Percentiles rank a stretch among this genome's conserved stretches.
Evolutionary conservation across 768 basidiomycete genomes (phyloP).

Genomic region (Steccherinum ochraceum): DNA sequence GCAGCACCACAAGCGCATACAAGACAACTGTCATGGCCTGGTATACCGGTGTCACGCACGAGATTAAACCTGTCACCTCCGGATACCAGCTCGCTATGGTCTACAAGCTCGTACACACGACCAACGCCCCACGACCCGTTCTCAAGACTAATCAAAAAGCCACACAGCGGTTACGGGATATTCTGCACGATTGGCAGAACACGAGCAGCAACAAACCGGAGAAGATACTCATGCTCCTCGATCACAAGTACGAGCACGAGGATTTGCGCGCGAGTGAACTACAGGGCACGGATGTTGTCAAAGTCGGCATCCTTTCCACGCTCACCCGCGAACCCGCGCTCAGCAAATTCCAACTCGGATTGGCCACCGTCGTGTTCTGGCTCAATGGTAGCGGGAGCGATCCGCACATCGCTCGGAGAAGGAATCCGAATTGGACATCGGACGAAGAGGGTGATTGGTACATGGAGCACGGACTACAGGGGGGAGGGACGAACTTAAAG

Average conservation of each 20-base stretch:
- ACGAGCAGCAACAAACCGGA: conserved; percentile 15
- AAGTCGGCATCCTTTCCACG: conserved; percentile 24
- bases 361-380: conserved; percentile 35
- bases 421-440: too few species aligned
- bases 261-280: conserved; percentile 25
- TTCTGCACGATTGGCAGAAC: conserved; percentile 33
- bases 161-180: conserved; percentile 21
- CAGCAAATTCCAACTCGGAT: conserved; percentile 28
- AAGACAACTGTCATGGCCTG: conserved; percentile 38
- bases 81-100: conserved; percentile 47
- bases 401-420: too few species aligned
- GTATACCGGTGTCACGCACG: conserved; percentile 48
- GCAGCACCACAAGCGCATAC: conserved; percentile 23
- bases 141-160: too few species aligned
- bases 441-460: too few species aligned
- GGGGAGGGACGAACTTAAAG: too few species aligned
- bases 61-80: conserved; percentile 42
- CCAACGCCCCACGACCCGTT: conserved; percentile 23
- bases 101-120: conserved; percentile 41
- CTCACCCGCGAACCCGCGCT: conserved; percentile 29
- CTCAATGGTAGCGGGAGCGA: too few species aligned
- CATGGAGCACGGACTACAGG: too few species aligned
- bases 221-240: conserved; percentile 27
- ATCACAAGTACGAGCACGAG: conserved; percentile 30
- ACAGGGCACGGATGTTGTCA: conserved; percentile 34